phyloP scores from a whole-genome alignment of 345 rosid genomes.

The Brassica napus region Da-Ae NC_063451.1:43192501-43193000 shows the following conservation, averaged over 20 bases:
- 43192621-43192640: background rate
- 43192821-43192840: constrained; percentile 1
- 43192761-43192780: constrained; percentile 2
- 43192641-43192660: background rate
- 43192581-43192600: background rate
- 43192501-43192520: too few species aligned
- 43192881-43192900: constrained; percentile 35
- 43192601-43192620: background rate
- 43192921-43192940: background rate
- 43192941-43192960: background rate
- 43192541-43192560: too few species aligned
- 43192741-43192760: background rate
- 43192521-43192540: too few species aligned
- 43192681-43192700: constrained; percentile 4
- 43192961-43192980: background rate
- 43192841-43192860: constrained; percentile 9
- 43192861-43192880: constrained; percentile 19
- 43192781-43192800: background rate
- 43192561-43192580: too few species aligned
- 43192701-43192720: background rate
- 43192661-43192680: background rate
- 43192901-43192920: constrained; percentile 27
- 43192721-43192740: background rate
- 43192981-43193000: background rate
- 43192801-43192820: background rate